phyloP scores from a whole-genome alignment of 139 green algal genomes.

The Monoraphidium neglectum region DNA sequence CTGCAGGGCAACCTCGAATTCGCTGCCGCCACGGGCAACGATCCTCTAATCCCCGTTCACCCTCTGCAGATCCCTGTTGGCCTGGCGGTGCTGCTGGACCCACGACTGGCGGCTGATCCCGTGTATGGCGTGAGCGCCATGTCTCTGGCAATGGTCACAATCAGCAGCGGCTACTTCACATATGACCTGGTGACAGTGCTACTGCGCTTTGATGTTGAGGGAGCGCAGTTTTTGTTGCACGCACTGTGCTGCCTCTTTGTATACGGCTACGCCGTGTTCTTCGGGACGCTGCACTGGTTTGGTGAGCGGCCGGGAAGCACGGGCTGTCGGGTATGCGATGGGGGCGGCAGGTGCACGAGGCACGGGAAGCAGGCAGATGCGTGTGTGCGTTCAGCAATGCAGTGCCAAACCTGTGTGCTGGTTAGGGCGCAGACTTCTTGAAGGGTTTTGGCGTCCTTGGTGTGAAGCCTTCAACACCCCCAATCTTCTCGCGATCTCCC shows the following conservation, averaged over 20 bases:
- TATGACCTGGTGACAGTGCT: conserved; percentile 41
- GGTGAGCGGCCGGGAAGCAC: conserved; percentile 17
- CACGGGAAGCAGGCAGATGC: too few species aligned
- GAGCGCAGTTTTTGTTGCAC: conserved; percentile 36
- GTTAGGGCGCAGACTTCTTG: too few species aligned
- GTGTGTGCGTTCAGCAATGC: too few species aligned
- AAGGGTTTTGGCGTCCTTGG: neutral
- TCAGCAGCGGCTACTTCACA: conserved; percentile 46
- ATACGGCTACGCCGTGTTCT: conserved; percentile 35
- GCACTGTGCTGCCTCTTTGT: conserved; percentile 38
- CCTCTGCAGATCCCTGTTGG: conserved; percentile 39
- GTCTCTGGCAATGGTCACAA: conserved; percentile 28
- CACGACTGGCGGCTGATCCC: conserved; percentile 9
- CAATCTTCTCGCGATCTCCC: neutral
- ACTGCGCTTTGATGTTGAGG: conserved; percentile 31
- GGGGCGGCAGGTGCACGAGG: too few species aligned
- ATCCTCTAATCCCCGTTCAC: neutral
- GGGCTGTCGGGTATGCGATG: too few species aligned
- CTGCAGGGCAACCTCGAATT: neutral
- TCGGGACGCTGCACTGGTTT: conserved; percentile 40
- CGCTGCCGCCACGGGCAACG: neutral
- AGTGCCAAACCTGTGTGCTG: too few species aligned
- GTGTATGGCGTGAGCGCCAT: conserved; percentile 28
- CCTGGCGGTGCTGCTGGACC: conserved; percentile 33
- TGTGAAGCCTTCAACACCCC: neutral